phyloP scores from a whole-genome alignment of 495 filamentous ascomycete species.

The Recurvomyces mirabilis region DNA sequence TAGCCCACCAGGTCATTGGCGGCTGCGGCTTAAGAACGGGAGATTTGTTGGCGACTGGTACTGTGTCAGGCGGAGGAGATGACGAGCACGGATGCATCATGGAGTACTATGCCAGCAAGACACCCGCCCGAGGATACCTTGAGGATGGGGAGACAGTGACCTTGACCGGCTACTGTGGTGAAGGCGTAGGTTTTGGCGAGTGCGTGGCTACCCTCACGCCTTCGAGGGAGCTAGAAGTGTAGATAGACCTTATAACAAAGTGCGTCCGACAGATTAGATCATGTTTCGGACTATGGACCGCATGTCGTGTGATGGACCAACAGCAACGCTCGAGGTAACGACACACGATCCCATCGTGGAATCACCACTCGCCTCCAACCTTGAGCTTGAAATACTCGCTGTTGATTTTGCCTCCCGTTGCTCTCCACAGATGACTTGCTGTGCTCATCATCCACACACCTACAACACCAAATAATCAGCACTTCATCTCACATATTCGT shows the following conservation, averaged over 20 bases:
- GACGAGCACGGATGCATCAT: conserved; percentile 23
- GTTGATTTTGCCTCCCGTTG: conserved; percentile 37
- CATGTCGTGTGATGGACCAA: no score
- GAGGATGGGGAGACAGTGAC: conserved; percentile 18
- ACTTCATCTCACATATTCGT: no score
- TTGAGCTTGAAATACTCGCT: conserved; percentile 37
- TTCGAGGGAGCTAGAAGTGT: neutral
- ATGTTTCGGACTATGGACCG: no score
- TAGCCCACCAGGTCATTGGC: conserved; percentile 25
- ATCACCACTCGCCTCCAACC: conserved; percentile 41
- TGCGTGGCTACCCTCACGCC: conserved; percentile 14
- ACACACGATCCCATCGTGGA: neutral
- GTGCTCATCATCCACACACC: conserved; percentile 22
- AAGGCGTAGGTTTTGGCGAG: conserved; percentile 19
- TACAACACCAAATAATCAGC: no score
- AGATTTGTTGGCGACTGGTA: conserved; percentile 24
- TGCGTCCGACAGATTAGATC: no score
- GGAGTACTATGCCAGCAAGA: conserved; percentile 8
- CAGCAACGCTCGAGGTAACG: no score
- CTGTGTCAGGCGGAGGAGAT: conserved; percentile 17
- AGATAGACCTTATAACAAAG: no score
- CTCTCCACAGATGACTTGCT: conserved; percentile 33
- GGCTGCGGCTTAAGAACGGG: conserved; percentile 22
- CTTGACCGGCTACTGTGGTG: conserved; percentile 12
- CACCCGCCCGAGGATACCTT: conserved; percentile 7